Evolutionary conservation across 768 basidiomycete genomes (phyloP).

Genomic region (Gautieria morchelliformis): DNA sequence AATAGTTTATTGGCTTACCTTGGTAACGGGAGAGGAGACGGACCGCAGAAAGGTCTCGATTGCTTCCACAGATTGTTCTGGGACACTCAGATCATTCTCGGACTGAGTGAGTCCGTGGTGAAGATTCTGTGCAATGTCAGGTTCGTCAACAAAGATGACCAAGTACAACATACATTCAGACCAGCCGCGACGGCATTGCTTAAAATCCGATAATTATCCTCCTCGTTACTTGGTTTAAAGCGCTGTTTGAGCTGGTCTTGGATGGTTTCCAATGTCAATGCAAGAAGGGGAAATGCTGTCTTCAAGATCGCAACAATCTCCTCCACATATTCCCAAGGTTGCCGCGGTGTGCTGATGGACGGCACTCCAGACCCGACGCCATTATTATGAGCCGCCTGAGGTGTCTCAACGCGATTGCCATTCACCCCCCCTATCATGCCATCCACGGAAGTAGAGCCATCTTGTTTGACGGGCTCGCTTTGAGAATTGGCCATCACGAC

Average conservation of each 20-base stretch:
- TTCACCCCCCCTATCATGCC: constrained; percentile 15
- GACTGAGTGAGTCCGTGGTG: constrained; percentile 4
- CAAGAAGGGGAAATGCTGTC: constrained; percentile 90
- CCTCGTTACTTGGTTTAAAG: constrained; percentile 83
- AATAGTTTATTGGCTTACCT: not conserved
- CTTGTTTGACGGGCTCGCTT: not conserved
- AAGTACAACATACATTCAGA: constrained; percentile 47
- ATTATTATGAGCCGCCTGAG: constrained; percentile 25
- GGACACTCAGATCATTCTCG: not conserved
- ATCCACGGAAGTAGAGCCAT: constrained; percentile 24
- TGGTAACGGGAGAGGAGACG: constrained; percentile 3
- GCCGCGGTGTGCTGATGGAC: constrained; percentile 26
- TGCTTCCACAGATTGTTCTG: constrained; percentile 4
- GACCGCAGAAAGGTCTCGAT: constrained; percentile 8
- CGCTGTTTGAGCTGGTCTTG: constrained; percentile 87
- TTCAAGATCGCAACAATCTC: constrained; percentile 91
- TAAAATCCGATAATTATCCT: constrained; percentile 88
- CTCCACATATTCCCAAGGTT: constrained; percentile 85
- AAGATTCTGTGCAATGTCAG: constrained; percentile 1
- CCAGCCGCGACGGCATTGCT: constrained; percentile 84
- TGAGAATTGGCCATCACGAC: not conserved
- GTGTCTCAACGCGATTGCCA: constrained; percentile 23
- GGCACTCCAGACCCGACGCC: constrained; percentile 1
- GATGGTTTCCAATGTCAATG: constrained; percentile 93
- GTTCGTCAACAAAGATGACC: not conserved